Conservation (phyloP, 2,329 filamentous ascomycete species). For the Periconia digitata region DNA sequence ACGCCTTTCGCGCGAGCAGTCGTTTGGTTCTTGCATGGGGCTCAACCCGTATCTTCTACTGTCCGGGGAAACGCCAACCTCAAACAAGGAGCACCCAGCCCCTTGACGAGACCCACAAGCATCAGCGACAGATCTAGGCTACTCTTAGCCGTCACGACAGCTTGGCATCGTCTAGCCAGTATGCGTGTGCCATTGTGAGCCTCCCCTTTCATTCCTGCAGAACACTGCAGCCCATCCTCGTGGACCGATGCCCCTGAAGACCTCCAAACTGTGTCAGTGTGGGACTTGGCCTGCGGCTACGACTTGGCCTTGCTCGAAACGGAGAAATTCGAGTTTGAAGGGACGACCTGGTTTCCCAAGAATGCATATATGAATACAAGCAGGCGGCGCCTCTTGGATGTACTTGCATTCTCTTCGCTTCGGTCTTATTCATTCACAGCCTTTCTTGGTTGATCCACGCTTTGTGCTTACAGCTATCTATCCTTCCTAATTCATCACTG, state of each 20-base stretch:
- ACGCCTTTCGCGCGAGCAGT: background rate
- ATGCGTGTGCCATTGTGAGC: background rate
- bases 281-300: background rate
- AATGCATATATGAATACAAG: background rate
- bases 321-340: background rate
- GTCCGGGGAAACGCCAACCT: background rate
- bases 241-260: too few relatives aligned
- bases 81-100: background rate
- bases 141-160: background rate
- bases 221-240: too few relatives aligned
- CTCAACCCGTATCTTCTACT: background rate
- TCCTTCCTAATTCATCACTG: background rate
- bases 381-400: background rate
- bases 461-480: background rate
- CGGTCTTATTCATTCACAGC: background rate
- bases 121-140: background rate
- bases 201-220: background rate
- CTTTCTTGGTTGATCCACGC: background rate
- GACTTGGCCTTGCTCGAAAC: background rate
- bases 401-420: background rate
- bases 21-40: background rate
- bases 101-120: background rate
- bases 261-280: background rate
- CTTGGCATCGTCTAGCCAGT: background rate
- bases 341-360: background rate